Evolutionary conservation across 2,329 filamentous ascomycete species (phyloP).

Genomic region (Chalara sp.): DNA sequence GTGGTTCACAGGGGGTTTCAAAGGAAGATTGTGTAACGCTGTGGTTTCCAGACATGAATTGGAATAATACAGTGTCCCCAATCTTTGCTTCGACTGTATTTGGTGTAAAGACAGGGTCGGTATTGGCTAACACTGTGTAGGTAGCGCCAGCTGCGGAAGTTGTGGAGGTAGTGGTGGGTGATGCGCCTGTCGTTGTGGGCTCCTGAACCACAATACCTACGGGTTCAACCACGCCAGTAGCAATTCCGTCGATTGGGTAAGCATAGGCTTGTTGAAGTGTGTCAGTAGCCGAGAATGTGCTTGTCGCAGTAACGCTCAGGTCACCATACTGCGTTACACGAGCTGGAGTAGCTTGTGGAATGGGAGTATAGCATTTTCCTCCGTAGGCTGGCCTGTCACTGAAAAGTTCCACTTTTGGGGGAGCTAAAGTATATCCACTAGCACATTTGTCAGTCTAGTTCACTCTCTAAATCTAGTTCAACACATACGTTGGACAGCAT

Average conservation of each 20-base stretch:
- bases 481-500: conserved; percentile 19
- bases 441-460: neutral
- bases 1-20: conserved; percentile 28
- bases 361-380: conserved; percentile 18
- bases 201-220: neutral
- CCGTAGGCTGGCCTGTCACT: conserved; percentile 17
- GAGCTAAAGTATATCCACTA: conserved; percentile 13
- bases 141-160: conserved; percentile 5
- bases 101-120: conserved; percentile 55
- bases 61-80: conserved; percentile 26
- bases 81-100: conserved; percentile 25
- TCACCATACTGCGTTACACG: conserved; percentile 15
- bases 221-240: conserved; percentile 8
- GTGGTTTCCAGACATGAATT: conserved; percentile 37
- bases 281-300: conserved; percentile 10
- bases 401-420: conserved; percentile 7
- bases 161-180: conserved; percentile 1
- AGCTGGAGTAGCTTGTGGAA: conserved; percentile 4
- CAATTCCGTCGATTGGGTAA: conserved; percentile 15
- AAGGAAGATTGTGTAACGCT: conserved; percentile 34
- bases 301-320: conserved; percentile 13
- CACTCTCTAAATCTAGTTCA: too few species aligned
- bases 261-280: conserved; percentile 17
- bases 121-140: conserved; percentile 8
- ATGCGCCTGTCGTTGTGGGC: neutral